Conservation (phyloP, 768 basidiomycete species). For the Serendipita vermifera region DNA sequence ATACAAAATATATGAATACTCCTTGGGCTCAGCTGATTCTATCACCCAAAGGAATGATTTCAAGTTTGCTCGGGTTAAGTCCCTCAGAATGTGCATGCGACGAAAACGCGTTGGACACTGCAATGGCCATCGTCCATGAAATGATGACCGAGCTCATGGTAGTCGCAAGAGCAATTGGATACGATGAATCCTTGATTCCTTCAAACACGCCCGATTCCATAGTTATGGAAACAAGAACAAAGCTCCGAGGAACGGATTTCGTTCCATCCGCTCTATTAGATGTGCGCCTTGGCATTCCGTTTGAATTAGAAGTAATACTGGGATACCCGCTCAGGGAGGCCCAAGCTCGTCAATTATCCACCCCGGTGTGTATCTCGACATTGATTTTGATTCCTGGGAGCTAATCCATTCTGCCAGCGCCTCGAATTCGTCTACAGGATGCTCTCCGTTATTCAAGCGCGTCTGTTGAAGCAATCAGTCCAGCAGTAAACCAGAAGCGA, state of each 20-base stretch:
- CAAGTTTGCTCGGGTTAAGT: too few relatives aligned
- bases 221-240: too few relatives aligned
- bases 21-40: too few relatives aligned
- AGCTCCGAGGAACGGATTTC: constrained; percentile 1
- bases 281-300: not conserved
- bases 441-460: not conserved
- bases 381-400: not conserved
- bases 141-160: not conserved
- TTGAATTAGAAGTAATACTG: not conserved
- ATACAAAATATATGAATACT: too few relatives aligned
- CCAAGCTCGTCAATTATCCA: not conserved
- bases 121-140: not conserved
- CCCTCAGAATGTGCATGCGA: too few relatives aligned
- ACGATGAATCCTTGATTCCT: not conserved
- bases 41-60: too few relatives aligned
- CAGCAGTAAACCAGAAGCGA: too few relatives aligned
- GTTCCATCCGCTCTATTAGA: not conserved
- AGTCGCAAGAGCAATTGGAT: not conserved
- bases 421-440: not conserved
- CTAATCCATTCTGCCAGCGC: not conserved
- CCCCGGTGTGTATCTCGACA: not conserved
- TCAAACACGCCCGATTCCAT: too few relatives aligned
- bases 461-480: not conserved
- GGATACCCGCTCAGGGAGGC: not conserved
- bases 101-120: too few relatives aligned